phyloP scores from a whole-genome alignment of 2,329 filamentous ascomycete genomes.

The Blastomyces percursus region DNA sequence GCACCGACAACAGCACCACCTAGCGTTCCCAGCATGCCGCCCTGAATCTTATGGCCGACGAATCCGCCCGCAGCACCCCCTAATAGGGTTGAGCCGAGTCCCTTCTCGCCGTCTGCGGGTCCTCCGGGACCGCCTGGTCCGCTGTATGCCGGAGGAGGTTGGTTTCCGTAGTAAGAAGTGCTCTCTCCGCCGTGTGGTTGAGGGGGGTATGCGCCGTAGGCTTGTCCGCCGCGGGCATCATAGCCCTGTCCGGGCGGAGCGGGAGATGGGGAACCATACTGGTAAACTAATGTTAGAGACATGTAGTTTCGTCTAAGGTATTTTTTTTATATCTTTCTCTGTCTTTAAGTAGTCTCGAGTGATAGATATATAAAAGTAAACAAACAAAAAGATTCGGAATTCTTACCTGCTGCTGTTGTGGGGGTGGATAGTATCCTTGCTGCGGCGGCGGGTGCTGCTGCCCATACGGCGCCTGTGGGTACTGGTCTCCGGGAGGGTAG shows the following conservation, averaged over 20 bases:
- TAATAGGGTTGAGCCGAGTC: constrained; percentile 27
- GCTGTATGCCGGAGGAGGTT: constrained; percentile 11
- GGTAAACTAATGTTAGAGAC: constrained; percentile 7
- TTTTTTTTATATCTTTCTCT: neutral
- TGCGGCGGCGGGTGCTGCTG: constrained; percentile 8
- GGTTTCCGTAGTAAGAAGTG: constrained; percentile 23
- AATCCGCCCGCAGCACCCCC: constrained; percentile 30
- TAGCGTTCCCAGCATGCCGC: constrained; percentile 23
- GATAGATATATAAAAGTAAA: neutral
- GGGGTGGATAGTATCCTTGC: constrained; percentile 15
- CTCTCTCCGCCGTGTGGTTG: constrained; percentile 23
- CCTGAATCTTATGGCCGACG: constrained; percentile 27
- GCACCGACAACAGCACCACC: constrained; percentile 27
- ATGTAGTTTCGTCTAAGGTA: neutral
- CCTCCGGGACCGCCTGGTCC: constrained; percentile 8
- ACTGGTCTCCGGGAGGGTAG: constrained; percentile 9
- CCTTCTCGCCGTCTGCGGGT: constrained; percentile 24
- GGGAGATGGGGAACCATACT: constrained; percentile 2
- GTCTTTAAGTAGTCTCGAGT: neutral
- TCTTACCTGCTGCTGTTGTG: constrained; percentile 18
- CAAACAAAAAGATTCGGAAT: neutral
- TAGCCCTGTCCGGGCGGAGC: constrained; percentile 13
- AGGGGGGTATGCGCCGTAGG: constrained; percentile 19
- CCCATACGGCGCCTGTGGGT: constrained; percentile 10
- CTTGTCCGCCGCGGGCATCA: constrained; percentile 21